Base-by-base conservation (phyloP, 1,284 basidiomycete genomes). In the Cerrena zonata region DNA sequence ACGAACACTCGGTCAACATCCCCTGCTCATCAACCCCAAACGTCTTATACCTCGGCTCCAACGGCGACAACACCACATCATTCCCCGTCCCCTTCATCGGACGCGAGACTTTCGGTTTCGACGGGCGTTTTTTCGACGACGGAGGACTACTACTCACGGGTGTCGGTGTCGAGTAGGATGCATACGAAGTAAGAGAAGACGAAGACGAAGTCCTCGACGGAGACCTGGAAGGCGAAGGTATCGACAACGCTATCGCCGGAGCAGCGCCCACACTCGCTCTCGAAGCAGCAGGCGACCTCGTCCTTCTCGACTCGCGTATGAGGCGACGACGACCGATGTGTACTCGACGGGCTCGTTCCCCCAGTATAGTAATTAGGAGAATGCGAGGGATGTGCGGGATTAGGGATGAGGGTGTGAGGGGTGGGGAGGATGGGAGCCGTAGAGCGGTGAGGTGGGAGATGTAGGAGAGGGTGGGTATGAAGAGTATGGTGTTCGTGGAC, bases 31-130 rank as follows among this genome's bases (percentile, higher is more conserved):
- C n/a, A n/a, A n/a, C n/a, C 13, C 56, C 53, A 43, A 66, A 53
- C 21, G 58, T 50, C 52, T 60, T 68, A 52, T 65, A 65, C 25
- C 53, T 53, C 23, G 56, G 52, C 40, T 48, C 43, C 45, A 51
- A 13, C 39, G 44, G 51, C 26, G 53, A 50, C 13, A 54, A 55
- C 47, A 53, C 53, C 10, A 49, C 51, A 45, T 50, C 53, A n/a
- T n/a, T n/a, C n/a, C 52, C 46, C 56, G 42, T 53, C 44, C 12
- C 57, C 58, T 34, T 54, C 59, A 36, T 48, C 61, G 41, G 51
- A 60, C 46, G 42, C 59, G 22, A n/a, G 18, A 23, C 25, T 22
- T 26, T 25, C 42, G 39, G 25, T 13, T 26, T 18, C 4, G 1
- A 4, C 19, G 3, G 36, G 13, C 49, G 39, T 36, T 44, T 27